Evolutionary conservation across 352 stramenopile genomes (phyloP), one percentile per base, ranked within the genome.

Genomic region (Thalassiosira mediterranea): DNA sequence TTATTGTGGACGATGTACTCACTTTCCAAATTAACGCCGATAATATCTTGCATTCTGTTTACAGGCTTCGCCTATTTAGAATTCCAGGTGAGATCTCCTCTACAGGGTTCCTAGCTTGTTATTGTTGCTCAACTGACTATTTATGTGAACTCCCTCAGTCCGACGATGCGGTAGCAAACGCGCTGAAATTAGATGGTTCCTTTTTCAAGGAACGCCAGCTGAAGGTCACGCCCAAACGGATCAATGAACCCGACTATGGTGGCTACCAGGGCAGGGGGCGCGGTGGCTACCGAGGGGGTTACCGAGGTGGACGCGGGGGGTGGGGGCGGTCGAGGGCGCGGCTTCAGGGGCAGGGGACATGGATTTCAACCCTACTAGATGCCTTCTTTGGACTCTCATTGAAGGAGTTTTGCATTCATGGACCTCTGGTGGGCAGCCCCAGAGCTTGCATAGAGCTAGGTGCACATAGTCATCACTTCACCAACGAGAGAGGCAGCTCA

Each of bases 181-280:
- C 86, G 21, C 31, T 89, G 21, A 92, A 92, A 53, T 64, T 92
- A 17, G 83, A 92, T 68, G 83, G 81, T 46, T 88, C 76, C 2
- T 85, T 79, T 17, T 90, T 92, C 65, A 90, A 88, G 62, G 81
- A 87, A 32, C 67, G 86, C 11, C 60, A 83, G 42, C 51, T 92
- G 7, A 90, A 90, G 58, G 75, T 83, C 4, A 88, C 72, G 0
- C 32, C 71, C 1, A 92, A 92, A 63, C 69, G 86, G 26, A 83
- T 92, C 23, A 92, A 92, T 76, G 68, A 89, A 66, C 77, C 86
- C 2, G 76, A 86, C 34, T 81, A 75, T 48, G 79, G 78, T 32
- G 52, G 40, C 23, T 52, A 63, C 29, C 59, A 64, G 37, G 48
- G 40, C 49, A 54, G 72, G 34, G 34, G 71, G 44, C 25, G 84